Percentiles rank a stretch among this genome's conserved stretches.
phyloP scores from a whole-genome alignment of 2,329 filamentous ascomycete species.

The Corinectria fuckeliana region DNA sequence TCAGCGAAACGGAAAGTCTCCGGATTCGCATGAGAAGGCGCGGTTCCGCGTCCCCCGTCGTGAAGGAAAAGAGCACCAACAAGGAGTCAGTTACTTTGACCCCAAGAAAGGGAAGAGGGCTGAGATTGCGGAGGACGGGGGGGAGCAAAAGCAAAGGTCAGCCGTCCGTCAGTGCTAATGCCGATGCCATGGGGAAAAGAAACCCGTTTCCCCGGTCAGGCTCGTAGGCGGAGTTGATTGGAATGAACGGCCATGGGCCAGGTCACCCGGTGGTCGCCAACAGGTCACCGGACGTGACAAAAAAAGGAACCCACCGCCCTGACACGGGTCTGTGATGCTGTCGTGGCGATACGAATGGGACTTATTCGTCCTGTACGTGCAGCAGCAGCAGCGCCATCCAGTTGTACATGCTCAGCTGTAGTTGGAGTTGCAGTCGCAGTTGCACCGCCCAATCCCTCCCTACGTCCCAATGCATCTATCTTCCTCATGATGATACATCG shows the following conservation, averaged over 20 bases:
- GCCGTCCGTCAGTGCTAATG: neutral
- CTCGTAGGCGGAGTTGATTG: neutral
- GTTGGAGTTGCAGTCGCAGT: neutral
- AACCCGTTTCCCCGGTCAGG: neutral
- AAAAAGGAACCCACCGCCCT: conserved; percentile 18
- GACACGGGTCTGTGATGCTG: conserved; percentile 29
- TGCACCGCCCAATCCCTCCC: neutral
- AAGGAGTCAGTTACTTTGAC: no score
- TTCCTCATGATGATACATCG: neutral
- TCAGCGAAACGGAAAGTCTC: conserved; percentile 16
- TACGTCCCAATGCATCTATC: neutral
- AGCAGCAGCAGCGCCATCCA: no score
- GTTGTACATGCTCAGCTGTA: neutral
- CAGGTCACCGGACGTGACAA: conserved; percentile 19
- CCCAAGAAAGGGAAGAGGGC: conserved; percentile 17
- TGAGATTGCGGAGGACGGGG: conserved; percentile 26
- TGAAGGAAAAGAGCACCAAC: no score
- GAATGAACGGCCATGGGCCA: conserved; percentile 4
- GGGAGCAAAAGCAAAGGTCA: neutral
- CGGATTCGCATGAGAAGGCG: conserved; percentile 7
- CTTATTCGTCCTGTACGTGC: no score
- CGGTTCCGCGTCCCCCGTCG: no score
- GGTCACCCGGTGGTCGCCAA: conserved; percentile 11
- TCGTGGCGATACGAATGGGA: no score
- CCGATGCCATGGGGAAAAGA: no score